Percentiles rank a stretch among this genome's conserved stretches.
Evolutionary conservation across 2,329 filamentous ascomycete species (phyloP).

Genomic region (Pochonia chlamydosporia): DNA sequence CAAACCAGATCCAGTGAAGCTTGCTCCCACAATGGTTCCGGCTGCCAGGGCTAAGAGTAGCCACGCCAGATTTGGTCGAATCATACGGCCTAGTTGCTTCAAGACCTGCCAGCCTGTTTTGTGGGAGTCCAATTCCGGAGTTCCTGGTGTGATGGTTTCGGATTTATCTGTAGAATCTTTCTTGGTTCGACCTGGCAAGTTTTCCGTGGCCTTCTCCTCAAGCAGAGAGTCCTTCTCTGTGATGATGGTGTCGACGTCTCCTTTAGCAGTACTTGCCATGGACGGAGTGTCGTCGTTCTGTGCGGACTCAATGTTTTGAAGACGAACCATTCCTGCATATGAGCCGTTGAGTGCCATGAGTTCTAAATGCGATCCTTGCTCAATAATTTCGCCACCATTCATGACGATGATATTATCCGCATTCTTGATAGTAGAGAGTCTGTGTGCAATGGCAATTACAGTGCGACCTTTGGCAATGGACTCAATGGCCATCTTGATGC

Average conservation of each 20-base stretch:
- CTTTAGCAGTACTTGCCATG: conserved; percentile 22
- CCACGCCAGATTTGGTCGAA: conserved; percentile 32
- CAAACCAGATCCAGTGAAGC: conserved; percentile 48
- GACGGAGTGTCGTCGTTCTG: conserved; percentile 23
- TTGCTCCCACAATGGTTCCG: conserved; percentile 57
- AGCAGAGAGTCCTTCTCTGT: conserved; percentile 32
- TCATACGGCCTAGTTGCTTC: conserved; percentile 29
- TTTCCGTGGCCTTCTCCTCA: conserved; percentile 22
- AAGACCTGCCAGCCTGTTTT: conserved; percentile 34
- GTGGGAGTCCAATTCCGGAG: conserved; percentile 28
- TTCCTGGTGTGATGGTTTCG: conserved; percentile 6
- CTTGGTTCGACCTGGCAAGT: conserved; percentile 34
- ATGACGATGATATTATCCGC: conserved; percentile 65
- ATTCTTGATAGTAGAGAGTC: conserved; percentile 54
- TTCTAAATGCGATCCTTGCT: conserved; percentile 58
- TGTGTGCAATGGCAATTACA: conserved; percentile 60
- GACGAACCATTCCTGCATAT: conserved; percentile 46
- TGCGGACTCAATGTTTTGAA: conserved; percentile 31
- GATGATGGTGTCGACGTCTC: conserved; percentile 34
- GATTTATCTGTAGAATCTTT: conserved; percentile 25
- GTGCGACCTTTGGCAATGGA: conserved; percentile 47
- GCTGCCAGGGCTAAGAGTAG: conserved; percentile 50
- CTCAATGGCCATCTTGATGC: conserved; percentile 46
- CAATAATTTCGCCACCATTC: conserved; percentile 52
- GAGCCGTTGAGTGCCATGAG: conserved; percentile 45